Conservation (phyloP, 495 filamentous ascomycete genomes). For the Penicillium daleae region DNA sequence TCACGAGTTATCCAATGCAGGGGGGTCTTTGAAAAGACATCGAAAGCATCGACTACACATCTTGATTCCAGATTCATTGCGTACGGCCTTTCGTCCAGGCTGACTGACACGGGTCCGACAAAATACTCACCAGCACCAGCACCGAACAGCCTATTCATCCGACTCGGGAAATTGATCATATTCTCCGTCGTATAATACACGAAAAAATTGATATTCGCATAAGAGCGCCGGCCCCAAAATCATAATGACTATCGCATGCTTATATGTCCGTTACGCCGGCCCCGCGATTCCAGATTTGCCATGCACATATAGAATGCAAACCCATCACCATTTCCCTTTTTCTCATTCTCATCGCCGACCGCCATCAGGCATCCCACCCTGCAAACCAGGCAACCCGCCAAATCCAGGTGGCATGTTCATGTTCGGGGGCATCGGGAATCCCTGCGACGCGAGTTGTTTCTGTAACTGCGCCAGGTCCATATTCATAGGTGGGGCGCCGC, state of each 20-base stretch:
- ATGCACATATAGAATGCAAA: slow-evolving; percentile 18
- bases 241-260: slow-evolving; percentile 23
- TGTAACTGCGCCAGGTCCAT: slow-evolving; percentile 72
- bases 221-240: slow-evolving; percentile 24
- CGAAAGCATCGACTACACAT: background rate
- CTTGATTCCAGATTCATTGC: background rate
- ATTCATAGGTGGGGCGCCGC: slow-evolving; percentile 55
- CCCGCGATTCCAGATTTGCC: slow-evolving; percentile 20
- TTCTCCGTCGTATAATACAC: slow-evolving; percentile 28
- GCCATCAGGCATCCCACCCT: slow-evolving; percentile 38
- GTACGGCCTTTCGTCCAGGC: background rate
- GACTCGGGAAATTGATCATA: slow-evolving; percentile 6
- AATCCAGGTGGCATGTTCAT: slow-evolving; percentile 42
- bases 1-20: slow-evolving; percentile 93
- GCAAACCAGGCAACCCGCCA: slow-evolving; percentile 52
- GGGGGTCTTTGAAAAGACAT: slow-evolving; percentile 72
- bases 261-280: slow-evolving; percentile 34
- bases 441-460: slow-evolving; percentile 50
- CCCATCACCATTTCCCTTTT: background rate
- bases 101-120: background rate
- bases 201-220: slow-evolving; percentile 28
- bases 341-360: slow-evolving; percentile 35
- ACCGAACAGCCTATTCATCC: background rate
- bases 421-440: slow-evolving; percentile 43
- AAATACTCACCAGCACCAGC: slow-evolving; percentile 1